Base-by-base conservation (phyloP, 495 filamentous ascomycete species). In the Daldinia bambusicola region DNA sequence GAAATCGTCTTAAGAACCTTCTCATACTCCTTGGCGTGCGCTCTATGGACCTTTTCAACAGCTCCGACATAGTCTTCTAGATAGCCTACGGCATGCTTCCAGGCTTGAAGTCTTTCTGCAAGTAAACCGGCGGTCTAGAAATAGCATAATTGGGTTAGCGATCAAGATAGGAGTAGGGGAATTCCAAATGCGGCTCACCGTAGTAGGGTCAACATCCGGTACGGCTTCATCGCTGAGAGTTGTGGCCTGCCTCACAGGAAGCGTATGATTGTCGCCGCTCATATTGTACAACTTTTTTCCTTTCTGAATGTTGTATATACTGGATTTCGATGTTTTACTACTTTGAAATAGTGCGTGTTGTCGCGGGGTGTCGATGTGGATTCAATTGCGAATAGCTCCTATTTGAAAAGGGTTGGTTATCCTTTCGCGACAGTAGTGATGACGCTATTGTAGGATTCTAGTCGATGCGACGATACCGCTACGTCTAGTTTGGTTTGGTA, bases 21-120 rank as follows among this genome's bases (percentile, higher is more conserved):
- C 85, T 98, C 94, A 74, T 97, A 95, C 77, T 98, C 95, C 84
- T 98, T 98, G 32, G 92, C 89, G 67, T 97, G 89, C 13, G 87
- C 86, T 79, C 89, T 92, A 70, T 97, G 88, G 41, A 92, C 81
- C 83, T 93, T 97, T 77, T 97, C 93, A 22, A 91, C 92, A 10
- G 89, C 88, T 41, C 81, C 79, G 67, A 99, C 86, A 77, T 98
- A 99, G 56, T 94, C 92, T 79, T 98, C 94, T 31, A 99, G 81
- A 77, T 97, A 94, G 59, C 83, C 91, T 60, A 93, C 91, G 67
- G 93, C 92, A 77, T 99, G 96, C 76, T 98, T 99, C 92, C 93
- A 99, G 37, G 96, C 96, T 69, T 89, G 89, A 61, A 98, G 85
- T 61, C 95, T 89, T 80, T 98, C 91, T 18, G 90, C 82, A 57